Conservation (phyloP, 148 eudicot species). For the Amaranthus palmeri region DNA sequence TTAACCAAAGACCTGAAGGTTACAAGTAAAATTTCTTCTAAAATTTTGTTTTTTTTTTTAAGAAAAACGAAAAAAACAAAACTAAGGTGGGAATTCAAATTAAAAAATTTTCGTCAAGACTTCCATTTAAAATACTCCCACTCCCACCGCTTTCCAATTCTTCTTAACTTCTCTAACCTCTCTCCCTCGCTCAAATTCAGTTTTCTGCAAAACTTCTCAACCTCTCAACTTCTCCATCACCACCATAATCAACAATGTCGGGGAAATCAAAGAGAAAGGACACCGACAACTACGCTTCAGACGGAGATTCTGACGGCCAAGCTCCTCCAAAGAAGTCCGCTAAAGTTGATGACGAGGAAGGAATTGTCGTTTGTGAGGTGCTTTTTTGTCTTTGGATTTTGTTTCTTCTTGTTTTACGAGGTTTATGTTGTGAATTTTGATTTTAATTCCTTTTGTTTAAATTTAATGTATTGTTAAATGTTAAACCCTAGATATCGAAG, state of each 20-base stretch:
- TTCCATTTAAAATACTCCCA: neutral
- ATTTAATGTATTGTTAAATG: neutral
- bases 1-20: no score
- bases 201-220: no score
- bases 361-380: conserved; percentile 59
- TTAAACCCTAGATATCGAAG: conserved; percentile 55
- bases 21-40: no score
- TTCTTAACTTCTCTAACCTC: neutral
- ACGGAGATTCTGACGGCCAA: conserved; percentile 32
- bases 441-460: neutral
- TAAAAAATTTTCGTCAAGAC: no score
- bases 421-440: neutral
- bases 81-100: no score
- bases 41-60: no score
- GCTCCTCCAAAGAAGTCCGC: conserved; percentile 39
- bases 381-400: neutral
- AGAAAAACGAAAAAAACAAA: no score
- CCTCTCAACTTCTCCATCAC: neutral
- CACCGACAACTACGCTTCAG: conserved; percentile 28
- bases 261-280: conserved; percentile 45
- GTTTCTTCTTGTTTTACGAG: neutral
- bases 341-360: conserved; percentile 29
- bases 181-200: neutral
- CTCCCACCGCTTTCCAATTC: neutral
- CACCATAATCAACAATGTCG: conserved; percentile 32